Base-by-base conservation (phyloP, 768 basidiomycete genomes). In the Phanerochaete carnosa region DNA sequence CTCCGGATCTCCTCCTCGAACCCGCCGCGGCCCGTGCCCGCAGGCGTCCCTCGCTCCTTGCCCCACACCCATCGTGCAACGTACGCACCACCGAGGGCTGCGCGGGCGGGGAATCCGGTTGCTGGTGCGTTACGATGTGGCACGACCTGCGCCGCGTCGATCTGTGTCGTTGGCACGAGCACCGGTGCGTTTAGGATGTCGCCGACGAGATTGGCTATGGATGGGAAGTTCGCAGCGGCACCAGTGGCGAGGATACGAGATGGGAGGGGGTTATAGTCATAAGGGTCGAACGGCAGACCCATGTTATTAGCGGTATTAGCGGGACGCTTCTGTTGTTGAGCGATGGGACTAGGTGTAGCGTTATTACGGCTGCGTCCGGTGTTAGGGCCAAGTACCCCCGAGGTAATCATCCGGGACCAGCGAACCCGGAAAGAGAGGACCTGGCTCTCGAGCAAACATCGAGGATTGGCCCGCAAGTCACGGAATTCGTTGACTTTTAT, bases 21-120 rank as follows among this genome's bases (percentile, higher is more conserved):
- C 26, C 82, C 85, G 25, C 81, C 83, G 25, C 85, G 76, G 6
- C 82, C 75, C 51, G 68, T 68, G 3, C 76, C 79, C 29, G 74
- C 65, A 1, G 68, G 66, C 11, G 72, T 72, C 58, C 68, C 74
- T 28, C 77, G 75, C 58, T 90, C 87, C 64, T 84, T 81, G 43
- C 89, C 85, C 91, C 90, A 94, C 45, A 90, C 87, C 92, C 92
- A 94, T 8, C 92, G 80, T 29, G 91, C 92, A 45, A 90, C 75
- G 68, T 91, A 94, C 1, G 92, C 89, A 0, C 84, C 82, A 0
- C 92, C 92, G 2, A 94, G 75, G 0, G 88, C 79, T 1, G 85
- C 88, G 13, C 91, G 82, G 15, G 83, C 83, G 0, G 89, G 86
- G 72, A 83, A 90, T 15, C 89, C 88, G 25, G 69, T 65, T 0